A percentile compares a stretch with the other conserved stretches of the same genome.
These are phyloP conservation scores for Cryptococcus sp. DNA, from an alignment of 1,284 basidiomycete species.

Conservation along the genomic window DNA sequence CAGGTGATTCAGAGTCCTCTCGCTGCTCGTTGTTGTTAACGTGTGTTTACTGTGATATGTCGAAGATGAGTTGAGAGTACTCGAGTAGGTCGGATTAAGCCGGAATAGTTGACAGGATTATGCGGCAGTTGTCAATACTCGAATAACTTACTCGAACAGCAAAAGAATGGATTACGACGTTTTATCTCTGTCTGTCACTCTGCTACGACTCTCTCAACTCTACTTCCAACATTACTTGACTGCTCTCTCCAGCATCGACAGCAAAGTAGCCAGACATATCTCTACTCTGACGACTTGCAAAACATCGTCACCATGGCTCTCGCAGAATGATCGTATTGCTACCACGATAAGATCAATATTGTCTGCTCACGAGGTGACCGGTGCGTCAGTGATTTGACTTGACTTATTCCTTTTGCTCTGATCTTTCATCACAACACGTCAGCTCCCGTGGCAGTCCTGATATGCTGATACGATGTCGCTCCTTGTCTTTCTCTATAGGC, in stretches of 20 bases:
- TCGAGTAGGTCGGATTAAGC: neutral
- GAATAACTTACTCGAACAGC: too few relatives aligned
- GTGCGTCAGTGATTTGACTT: constrained; percentile 6
- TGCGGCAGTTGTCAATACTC: neutral
- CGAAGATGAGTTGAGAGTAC: too few relatives aligned
- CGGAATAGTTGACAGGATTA: neutral
- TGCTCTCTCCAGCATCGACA: neutral
- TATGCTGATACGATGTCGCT: too few relatives aligned
- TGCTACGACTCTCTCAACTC: neutral
- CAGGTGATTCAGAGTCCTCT: too few relatives aligned
- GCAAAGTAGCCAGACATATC: too few relatives aligned
- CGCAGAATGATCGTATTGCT: constrained; percentile 2
- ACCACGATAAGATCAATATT: constrained; percentile 7
- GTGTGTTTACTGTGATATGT: too few relatives aligned
- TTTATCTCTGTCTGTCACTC: too few relatives aligned
- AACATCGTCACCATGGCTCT: constrained; percentile 8
- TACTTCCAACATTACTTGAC: neutral
- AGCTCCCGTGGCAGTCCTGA: too few relatives aligned
- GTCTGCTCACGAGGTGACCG: constrained; percentile 13
- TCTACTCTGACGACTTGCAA: neutral
- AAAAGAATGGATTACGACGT: too few relatives aligned
- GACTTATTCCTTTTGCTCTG: neutral
- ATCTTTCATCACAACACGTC: too few relatives aligned
- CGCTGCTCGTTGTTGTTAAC: too few relatives aligned
- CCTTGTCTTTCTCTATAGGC: too few relatives aligned